Evolutionary conservation across 164 flowering plant species (phyloP).

Genomic region (Buxus sempervirens): DNA sequence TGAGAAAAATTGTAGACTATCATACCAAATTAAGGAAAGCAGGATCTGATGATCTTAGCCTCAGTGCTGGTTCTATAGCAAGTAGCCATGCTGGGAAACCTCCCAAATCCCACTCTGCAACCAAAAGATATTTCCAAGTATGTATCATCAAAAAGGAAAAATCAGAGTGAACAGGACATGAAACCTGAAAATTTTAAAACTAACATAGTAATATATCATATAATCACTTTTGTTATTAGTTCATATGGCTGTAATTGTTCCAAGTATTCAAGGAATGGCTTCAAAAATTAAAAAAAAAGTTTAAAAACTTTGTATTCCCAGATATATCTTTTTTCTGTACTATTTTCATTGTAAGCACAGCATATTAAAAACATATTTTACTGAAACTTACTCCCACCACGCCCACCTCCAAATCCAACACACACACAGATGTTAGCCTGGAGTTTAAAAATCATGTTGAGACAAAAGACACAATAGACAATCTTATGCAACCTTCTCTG

Average conservation of each 20-base stretch:
- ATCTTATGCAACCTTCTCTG: too few species aligned
- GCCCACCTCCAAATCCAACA: too few species aligned
- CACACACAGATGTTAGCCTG: too few species aligned
- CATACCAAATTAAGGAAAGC: conserved; percentile 66
- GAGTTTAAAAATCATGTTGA: too few species aligned
- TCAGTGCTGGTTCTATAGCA: conserved; percentile 59
- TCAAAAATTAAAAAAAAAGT: too few species aligned
- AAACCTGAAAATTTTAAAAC: neutral
- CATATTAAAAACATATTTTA: too few species aligned
- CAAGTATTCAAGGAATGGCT: neutral
- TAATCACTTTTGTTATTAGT: neutral
- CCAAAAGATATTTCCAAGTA: conserved; percentile 5
- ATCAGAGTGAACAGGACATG: neutral
- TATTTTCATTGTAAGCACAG: too few species aligned
- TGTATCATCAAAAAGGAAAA: conserved; percentile 3
- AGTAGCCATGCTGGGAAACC: conserved; percentile 98
- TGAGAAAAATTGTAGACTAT: neutral
- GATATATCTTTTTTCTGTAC: too few species aligned
- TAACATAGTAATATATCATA: neutral
- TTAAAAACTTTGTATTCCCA: too few species aligned
- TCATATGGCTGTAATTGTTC: neutral
- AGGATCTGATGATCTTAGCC: conserved; percentile 85
- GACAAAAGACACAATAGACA: too few species aligned
- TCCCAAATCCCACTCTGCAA: conserved; percentile 97
- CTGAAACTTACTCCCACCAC: too few species aligned